Base-by-base conservation (phyloP, 257 asterid genomes). In the Nicotiana otophora region DNA sequence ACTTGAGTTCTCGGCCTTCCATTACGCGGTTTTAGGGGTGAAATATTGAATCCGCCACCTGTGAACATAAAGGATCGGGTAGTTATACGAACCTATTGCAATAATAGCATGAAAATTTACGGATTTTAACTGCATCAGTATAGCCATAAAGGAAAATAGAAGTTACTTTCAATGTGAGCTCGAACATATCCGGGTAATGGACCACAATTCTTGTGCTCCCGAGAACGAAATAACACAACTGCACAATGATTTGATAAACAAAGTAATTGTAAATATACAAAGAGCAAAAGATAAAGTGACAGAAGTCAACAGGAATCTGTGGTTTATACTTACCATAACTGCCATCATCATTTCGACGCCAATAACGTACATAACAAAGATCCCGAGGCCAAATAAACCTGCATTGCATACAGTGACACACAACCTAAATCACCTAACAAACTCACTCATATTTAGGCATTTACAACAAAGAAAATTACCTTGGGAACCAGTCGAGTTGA, bases 291-390 rank as follows among this genome's bases (percentile, higher is more conserved):
- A 55, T 48, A 1, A 55, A 48, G 28, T 20, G 17, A 28, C 46
- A 51, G 62, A n/a, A 69, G 51, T 55, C 51, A 48, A 70, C 39
- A 51, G 65, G 26, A 33, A 53, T 15, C 42, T 42, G 1, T 53
- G 26, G 81, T 54, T 42, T 48, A 33, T 42, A 72, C 79, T 88
- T 91, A 95, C 99, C 99, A 87, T 95, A 95, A 87, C 99, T 95
- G 26, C 99, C 99, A 82, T 95, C 99, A 90, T 95, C 99, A 88
- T 94, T 95, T 76, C 99, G 92, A 81, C 98, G 99, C 99, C 99
- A 95, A 77, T 95, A 95, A 76, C 99, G 97, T 76, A 95, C 97
- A 86, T 95, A 95, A 89, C 99, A 95, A 82, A 95, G 94, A 83
- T 95, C 99, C 82, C 99, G 98, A 62, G 99, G 98, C 99, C 99